phyloP scores from a whole-genome alignment of 805 yeast species.

The Metschnikowia vanudenii region DNA sequence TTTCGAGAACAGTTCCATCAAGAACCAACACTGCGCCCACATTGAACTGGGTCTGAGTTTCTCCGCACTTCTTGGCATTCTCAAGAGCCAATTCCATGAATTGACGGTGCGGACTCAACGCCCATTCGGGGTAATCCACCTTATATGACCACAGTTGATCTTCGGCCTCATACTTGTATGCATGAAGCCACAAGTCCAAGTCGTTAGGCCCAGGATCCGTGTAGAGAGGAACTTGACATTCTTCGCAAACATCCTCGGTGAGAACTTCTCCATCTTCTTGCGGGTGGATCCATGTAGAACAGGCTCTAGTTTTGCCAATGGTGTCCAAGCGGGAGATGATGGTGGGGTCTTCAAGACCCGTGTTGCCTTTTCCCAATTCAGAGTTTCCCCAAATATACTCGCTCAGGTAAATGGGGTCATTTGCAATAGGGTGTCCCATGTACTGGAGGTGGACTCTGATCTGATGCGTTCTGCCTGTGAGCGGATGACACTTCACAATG shows the following conservation, averaged over 20 bases:
- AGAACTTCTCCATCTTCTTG: constrained; percentile 64
- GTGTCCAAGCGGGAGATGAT: constrained; percentile 52
- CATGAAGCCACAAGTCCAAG: constrained; percentile 87
- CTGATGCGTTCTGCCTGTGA: constrained; percentile 94
- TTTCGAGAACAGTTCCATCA: constrained; percentile 58
- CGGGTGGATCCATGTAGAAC: constrained; percentile 67
- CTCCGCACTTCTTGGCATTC: constrained; percentile 78
- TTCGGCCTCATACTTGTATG: constrained; percentile 68
- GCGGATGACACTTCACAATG: constrained; percentile 79
- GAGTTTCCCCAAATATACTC: constrained; percentile 72
- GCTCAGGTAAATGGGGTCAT: constrained; percentile 89
- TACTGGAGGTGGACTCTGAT: constrained; percentile 89
- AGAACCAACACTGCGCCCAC: constrained; percentile 88
- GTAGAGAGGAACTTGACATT: constrained; percentile 69
- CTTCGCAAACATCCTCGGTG: constrained; percentile 56
- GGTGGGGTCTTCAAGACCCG: constrained; percentile 43
- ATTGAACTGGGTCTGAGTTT: constrained; percentile 81
- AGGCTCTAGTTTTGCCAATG: constrained; percentile 68
- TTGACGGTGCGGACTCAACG: constrained; percentile 51
- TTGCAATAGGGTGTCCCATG: constrained; percentile 86
- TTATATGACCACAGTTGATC: constrained; percentile 65
- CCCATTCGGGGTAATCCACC: constrained; percentile 84
- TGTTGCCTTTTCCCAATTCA: constrained; percentile 60
- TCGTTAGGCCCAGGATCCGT: constrained; percentile 90
- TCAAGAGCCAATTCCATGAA: constrained; percentile 76